Evolutionary conservation across 1,284 basidiomycete species (phyloP), one percentile per base, ranked within the genome.

Genomic region (Coniophora puteana): DNA sequence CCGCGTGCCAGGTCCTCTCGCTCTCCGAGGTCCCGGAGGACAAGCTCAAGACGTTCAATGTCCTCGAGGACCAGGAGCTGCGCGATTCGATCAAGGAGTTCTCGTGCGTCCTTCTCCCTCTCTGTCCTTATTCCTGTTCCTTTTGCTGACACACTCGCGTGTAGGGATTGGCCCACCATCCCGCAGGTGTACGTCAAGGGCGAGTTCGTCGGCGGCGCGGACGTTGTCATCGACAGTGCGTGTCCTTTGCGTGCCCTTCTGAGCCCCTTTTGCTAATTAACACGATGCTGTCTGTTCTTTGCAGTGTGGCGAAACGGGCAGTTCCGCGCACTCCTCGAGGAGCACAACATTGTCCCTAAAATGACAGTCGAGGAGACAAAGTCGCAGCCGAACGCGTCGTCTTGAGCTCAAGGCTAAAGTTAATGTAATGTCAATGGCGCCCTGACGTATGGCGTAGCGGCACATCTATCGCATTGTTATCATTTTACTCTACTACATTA

Each of bases 231-330:
- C 22, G 80, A 80, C 51, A 97, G 93, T 94, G 58, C 69, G 92
- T 83, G 16, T 26, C 17, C 25, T 4, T 18, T 12, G 10, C 20
- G 13, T 5, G 11, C 32, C 8, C 20, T 18, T 39, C n/a, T 12
- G 20, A 22, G 12, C 31, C 10, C 26, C 18, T 18, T 40, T 22
- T 24, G 10, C 10, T 18, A 8, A 24, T 41, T 52, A 0, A 48
- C 10, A 30, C 44, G 32, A 21, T n/a, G n/a, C n/a, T n/a, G n/a
- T n/a, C n/a, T n/a, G 20, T 17, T 42, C 17, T 37, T 18, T 24
- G 35, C 51, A 92, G 90, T 98, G 95, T 95, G 98, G 64, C 91
- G 96, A 68, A 89, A 83, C 5, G 95, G 95, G 43, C 93, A 98
- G 66, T 74, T 99, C 14, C 93, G 95, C 60, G 74, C 79, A 26